Base-by-base conservation (phyloP, 495 filamentous ascomycete genomes). In the Venustampulla echinocandica region DNA sequence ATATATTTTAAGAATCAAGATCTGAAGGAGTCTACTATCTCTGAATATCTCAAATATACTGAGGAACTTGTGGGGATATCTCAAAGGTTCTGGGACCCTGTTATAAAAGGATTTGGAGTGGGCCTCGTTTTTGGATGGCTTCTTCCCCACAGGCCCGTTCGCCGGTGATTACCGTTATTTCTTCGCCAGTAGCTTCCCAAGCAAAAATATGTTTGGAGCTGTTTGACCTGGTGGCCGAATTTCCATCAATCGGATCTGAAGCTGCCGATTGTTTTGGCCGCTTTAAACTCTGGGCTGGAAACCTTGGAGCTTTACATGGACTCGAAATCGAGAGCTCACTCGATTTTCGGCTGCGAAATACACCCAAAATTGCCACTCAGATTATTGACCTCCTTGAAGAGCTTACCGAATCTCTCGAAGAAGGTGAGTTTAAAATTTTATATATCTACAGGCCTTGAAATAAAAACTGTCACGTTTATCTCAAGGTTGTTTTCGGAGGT, bases 221-320 rank as follows among this genome's bases (percentile, higher is more conserved):
- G 7, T 47, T 47, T 22, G 34, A 17, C 10, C 33, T n/a, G n/a
- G n/a, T n/a, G n/a, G n/a, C n/a, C n/a, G n/a, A n/a, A n/a, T n/a
- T n/a, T n/a, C n/a, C n/a, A n/a, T n/a, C n/a, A n/a, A n/a, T n/a
- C n/a, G n/a, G n/a, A n/a, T n/a, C n/a, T n/a, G n/a, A n/a, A n/a
- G n/a, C n/a, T n/a, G 14, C 15, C 3, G 47, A 50, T 21, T n/a
- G 7, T 18, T 22, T 44, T 21, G 41, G 41, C n/a, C 47, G 64
- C 10, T 64, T 73, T 46, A 64, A 64, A 24, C 44, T 72, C 1
- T 73, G 71, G 71, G 61, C 64, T 10, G 64, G 50, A 2, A 72
- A 73, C 50, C 65, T 72, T 34, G 69, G 65, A 0, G 69, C 69
- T 17, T 65, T 72, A 49, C 49, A 46, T 10, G 4, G 24, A 10